A percentile compares a stretch with the other conserved stretches of the same genome.
phyloP scores from a whole-genome alignment of 768 basidiomycete genomes.

The Boletales sp. region DNA sequence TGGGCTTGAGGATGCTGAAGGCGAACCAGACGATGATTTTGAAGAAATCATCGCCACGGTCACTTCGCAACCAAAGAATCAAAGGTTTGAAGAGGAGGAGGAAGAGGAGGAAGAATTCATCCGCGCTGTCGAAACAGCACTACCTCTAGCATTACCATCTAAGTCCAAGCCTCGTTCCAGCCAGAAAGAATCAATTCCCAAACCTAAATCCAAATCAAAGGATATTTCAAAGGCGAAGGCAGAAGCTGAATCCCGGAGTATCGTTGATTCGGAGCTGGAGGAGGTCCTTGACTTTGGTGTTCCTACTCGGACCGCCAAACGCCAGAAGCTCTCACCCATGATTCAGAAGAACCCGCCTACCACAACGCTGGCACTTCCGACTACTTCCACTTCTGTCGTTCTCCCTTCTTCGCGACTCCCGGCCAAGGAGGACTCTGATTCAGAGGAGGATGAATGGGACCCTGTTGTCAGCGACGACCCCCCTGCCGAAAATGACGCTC shows the following conservation, averaged over 20 bases:
- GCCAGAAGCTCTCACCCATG: conserved; percentile 22
- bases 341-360: conserved; percentile 9
- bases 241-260: conserved; percentile 13
- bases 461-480: conserved; percentile 32
- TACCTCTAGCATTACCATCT: conserved; percentile 24
- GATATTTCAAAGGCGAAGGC: conserved; percentile 20
- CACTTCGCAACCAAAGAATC: conserved; percentile 26
- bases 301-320: conserved; percentile 40
- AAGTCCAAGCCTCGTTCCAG: conserved; percentile 33
- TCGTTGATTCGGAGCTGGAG: conserved; percentile 34
- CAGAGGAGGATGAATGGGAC: conserved; percentile 53
- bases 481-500: conserved; percentile 24
- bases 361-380: conserved; percentile 39
- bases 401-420: conserved; percentile 28
- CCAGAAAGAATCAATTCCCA: conserved; percentile 18
- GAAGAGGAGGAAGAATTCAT: conserved; percentile 31
- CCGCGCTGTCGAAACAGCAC: conserved; percentile 17
- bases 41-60: conserved; percentile 37
- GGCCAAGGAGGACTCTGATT: conserved; percentile 34
- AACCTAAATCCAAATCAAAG: conserved; percentile 27
- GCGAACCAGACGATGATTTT: conserved; percentile 43
- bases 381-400: conserved; percentile 27
- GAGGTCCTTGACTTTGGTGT: conserved; percentile 49
- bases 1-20: conserved; percentile 35
- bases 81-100: conserved; percentile 22